Base-by-base conservation (phyloP, 2,329 filamentous ascomycete genomes). In the Coleophoma crateriformis region DNA sequence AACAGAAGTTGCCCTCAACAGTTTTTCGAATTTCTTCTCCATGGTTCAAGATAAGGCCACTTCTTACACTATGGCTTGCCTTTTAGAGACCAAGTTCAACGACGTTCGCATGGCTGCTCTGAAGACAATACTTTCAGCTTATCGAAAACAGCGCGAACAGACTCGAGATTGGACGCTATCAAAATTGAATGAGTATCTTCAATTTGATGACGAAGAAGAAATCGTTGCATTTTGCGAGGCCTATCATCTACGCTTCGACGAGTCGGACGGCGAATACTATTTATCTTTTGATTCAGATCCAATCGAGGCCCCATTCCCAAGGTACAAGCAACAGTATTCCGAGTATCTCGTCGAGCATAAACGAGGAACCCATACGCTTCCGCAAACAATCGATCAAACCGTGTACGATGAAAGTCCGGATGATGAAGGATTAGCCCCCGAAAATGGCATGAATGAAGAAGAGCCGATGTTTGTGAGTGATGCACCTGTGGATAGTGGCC, bases 11-110 rank as follows among this genome's bases (percentile, higher is more conserved):
- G 74, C 78, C 2, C 68, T 76, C 38, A 72, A 73, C 17, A 71
- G 72, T 6, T 78, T 74, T 41, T 68, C 71, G 20, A 72, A 76
- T 15, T 85, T 78, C 62, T 85, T 86, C 59, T 71, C 75, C 20
- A 81, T 86, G 44, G 69, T 86, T 27, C 72, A 79, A 55, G 72
- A 76, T 38, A 68, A 71, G 0, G 67, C 70, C 14, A 76, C 84
- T 2, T 85, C 83, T 0, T 87, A 86, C 60, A 84, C 81, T 1
- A 84, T 86, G 80, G 83, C 82, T 13, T 86, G 83, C 57, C 78
- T 87, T 52, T 82, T 82, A 7, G 82, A 86, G 59, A 78, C 82
- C n/a, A 81, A 84, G 59, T 85, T 87, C 50, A 77, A 79, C 38
- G 71, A 74, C 34, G 68, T 85, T 33, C 79, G 83, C 38, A 78